Percentiles rank a stretch among this genome's conserved stretches.
phyloP scores from a whole-genome alignment of 1,284 basidiomycete species.

The Ceratobasidium sp. region DNA sequence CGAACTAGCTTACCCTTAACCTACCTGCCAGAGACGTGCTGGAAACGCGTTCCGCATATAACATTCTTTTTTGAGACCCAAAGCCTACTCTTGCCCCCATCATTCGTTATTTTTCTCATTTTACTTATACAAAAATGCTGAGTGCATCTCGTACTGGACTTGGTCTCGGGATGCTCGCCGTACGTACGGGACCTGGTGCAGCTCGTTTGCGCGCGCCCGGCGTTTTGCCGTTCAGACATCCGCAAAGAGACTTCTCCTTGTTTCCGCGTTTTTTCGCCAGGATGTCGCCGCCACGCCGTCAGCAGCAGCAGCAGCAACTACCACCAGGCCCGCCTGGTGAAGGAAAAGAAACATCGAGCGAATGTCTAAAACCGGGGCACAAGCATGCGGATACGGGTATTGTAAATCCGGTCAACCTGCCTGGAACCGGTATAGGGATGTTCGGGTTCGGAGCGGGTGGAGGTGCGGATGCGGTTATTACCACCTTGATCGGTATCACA shows the following conservation, averaged over 20 bases:
- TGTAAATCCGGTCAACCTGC: constrained; percentile 42
- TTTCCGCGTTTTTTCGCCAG: constrained; percentile 41
- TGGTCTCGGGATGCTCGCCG: constrained; percentile 40
- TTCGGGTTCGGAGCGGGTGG: constrained; percentile 43
- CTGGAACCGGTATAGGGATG: constrained; percentile 42
- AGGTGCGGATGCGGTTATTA: constrained; percentile 67
- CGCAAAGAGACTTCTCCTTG: constrained; percentile 15
- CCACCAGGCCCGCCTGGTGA: background rate
- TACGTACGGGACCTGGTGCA: constrained; percentile 8
- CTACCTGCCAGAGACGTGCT: constrained; percentile 17
- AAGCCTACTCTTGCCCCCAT: constrained; percentile 15
- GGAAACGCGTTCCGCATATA: constrained; percentile 34
- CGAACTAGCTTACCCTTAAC: constrained; percentile 9
- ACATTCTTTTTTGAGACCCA: constrained; percentile 19
- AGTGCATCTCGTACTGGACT: constrained; percentile 26
- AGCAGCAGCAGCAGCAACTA: constrained; percentile 5
- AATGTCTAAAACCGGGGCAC: background rate
- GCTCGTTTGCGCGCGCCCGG: constrained; percentile 30
- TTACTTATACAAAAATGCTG: constrained; percentile 24
- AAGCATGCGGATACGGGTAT: constrained; percentile 25
- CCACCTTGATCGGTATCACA: constrained; percentile 70
- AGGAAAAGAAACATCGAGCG: background rate
- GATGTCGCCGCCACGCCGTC: constrained; percentile 26
- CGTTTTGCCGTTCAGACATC: background rate
- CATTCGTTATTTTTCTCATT: constrained; percentile 12